These are phyloP conservation scores for Telfairia occidentalis DNA, from an alignment of 331 rosid genomes.

Conservation along the genomic window DNA sequence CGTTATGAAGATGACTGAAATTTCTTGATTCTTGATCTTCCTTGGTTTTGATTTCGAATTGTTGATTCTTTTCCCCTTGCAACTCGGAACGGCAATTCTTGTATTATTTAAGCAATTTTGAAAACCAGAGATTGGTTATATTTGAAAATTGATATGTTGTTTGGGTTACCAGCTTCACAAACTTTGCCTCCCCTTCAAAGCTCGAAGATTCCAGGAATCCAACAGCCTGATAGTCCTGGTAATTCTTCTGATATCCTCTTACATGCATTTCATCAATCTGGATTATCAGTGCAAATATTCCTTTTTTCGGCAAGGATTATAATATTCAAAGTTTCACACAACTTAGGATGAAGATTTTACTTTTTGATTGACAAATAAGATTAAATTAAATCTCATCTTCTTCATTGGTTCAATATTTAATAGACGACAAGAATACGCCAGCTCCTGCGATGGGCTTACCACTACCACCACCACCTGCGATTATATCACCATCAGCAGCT, in stretches of 20 bases:
- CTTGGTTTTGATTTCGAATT: not conserved
- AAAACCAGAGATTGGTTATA: not conserved
- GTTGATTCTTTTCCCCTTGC: not conserved
- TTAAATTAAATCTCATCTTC: not conserved
- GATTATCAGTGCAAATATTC: not conserved
- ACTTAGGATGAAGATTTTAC: not conserved
- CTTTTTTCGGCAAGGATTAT: not conserved
- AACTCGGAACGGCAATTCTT: not conserved
- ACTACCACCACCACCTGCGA: not conserved
- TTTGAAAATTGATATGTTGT: not conserved
- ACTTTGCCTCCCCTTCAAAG: conserved; percentile 39
- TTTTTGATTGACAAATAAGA: not conserved
- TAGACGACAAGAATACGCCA: not conserved
- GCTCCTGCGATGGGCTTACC: not conserved
- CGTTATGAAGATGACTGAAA: not conserved
- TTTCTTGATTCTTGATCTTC: conserved; percentile 10
- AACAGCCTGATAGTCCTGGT: conserved; percentile 18
- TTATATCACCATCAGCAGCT: not conserved
- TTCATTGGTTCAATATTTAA: not conserved
- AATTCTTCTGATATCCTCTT: not conserved
- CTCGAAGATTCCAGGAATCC: conserved; percentile 16
- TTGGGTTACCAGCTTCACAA: conserved; percentile 23
- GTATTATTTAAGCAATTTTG: not conserved
- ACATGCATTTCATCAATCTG: not conserved
- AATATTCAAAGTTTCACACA: too few species aligned